Percentiles rank a stretch among this genome's conserved stretches.
These are phyloP conservation scores for Pseudohyphozyma bogoriensis DNA, from an alignment of 768 basidiomycete species.

Conservation along the genomic window DNA sequence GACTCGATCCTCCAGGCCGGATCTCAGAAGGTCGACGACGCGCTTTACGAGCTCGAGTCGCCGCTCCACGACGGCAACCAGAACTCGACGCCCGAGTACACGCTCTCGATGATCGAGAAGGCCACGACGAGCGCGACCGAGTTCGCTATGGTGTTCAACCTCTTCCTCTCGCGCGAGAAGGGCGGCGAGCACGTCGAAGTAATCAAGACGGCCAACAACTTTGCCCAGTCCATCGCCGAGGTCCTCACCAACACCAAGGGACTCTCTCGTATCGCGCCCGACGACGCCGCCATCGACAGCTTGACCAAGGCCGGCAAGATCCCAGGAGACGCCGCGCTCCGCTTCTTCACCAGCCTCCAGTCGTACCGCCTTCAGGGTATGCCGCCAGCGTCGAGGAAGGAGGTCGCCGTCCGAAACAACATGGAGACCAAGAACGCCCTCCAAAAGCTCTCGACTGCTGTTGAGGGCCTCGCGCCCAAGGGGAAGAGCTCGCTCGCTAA, in stretches of 20 bases:
- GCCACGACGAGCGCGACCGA: constrained; percentile 87
- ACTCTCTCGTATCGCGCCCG: constrained; percentile 78
- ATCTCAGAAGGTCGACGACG: constrained; percentile 91
- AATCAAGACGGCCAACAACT: constrained; percentile 92
- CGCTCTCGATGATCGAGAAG: constrained; percentile 96
- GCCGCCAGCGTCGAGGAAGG: constrained; percentile 58
- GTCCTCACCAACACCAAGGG: constrained; percentile 91
- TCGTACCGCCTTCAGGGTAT: constrained; percentile 85
- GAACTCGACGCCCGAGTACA: constrained; percentile 97
- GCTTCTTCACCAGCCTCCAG: constrained; percentile 91
- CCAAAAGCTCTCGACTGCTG: constrained; percentile 70
- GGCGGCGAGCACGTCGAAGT: constrained; percentile 96
- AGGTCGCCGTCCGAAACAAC: constrained; percentile 81
- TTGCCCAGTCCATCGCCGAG: constrained; percentile 85
- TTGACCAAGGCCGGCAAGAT: constrained; percentile 71
- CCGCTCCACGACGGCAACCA: constrained; percentile 87
- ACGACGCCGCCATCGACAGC: constrained; percentile 86
- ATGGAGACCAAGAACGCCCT: constrained; percentile 73
- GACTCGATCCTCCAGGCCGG: constrained; percentile 96
- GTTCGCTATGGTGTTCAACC: constrained; percentile 87
- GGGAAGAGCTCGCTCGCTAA: constrained; percentile 58
- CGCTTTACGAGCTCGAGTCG: constrained; percentile 95
- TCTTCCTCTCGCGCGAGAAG: constrained; percentile 66
- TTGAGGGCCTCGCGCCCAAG: constrained; percentile 79
- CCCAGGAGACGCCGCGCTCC: constrained; percentile 76